Percentiles rank a stretch among this genome's conserved stretches.
Conservation (phyloP, 2,329 filamentous ascomycete genomes). For the Fusarium buxicola region DNA sequence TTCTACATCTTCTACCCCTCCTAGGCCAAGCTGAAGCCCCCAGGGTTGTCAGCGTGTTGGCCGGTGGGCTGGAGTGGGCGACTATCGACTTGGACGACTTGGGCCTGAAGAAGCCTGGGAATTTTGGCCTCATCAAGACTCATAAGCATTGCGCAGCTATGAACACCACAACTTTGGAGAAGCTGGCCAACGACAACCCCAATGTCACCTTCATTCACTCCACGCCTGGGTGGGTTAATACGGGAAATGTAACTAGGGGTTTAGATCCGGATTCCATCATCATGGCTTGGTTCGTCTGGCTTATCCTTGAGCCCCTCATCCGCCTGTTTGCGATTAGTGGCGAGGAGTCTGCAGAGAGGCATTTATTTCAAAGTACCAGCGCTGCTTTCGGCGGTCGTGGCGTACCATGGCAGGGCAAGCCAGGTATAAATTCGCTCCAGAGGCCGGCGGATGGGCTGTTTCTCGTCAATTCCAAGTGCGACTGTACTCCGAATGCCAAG, state of each 20-base stretch:
- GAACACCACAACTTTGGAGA: conserved; percentile 43
- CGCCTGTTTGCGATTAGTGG: conserved; percentile 43
- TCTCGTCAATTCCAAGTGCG: conserved; percentile 49
- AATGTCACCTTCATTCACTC: conserved; percentile 46
- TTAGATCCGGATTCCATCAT: conserved; percentile 42
- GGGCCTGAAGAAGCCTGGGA: conserved; percentile 45
- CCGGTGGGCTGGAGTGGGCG: conserved; percentile 32
- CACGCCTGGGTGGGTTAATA: conserved; percentile 47
- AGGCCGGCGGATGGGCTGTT: conserved; percentile 48
- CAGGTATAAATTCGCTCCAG: conserved; percentile 46
- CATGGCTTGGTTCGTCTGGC: conserved; percentile 47
- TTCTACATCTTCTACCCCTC: conserved; percentile 55
- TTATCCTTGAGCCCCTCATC: conserved; percentile 50
- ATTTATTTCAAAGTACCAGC: conserved; percentile 52
- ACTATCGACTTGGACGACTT: conserved; percentile 44
- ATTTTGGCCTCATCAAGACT: conserved; percentile 36
- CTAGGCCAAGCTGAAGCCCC: conserved; percentile 46
- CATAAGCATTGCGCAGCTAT: conserved; percentile 47
- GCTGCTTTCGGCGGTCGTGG: conserved; percentile 52
- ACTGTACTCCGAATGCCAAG: conserved; percentile 49
- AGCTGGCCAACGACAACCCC: conserved; percentile 38
- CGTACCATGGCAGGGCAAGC: conserved; percentile 47
- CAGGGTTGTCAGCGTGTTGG: conserved; percentile 45
- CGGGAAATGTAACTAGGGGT: conserved; percentile 45
- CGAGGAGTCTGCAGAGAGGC: conserved; percentile 50